Evolutionary conservation across 805 yeast species (phyloP).

Genomic region (Yarrowia yakushimensis): DNA sequence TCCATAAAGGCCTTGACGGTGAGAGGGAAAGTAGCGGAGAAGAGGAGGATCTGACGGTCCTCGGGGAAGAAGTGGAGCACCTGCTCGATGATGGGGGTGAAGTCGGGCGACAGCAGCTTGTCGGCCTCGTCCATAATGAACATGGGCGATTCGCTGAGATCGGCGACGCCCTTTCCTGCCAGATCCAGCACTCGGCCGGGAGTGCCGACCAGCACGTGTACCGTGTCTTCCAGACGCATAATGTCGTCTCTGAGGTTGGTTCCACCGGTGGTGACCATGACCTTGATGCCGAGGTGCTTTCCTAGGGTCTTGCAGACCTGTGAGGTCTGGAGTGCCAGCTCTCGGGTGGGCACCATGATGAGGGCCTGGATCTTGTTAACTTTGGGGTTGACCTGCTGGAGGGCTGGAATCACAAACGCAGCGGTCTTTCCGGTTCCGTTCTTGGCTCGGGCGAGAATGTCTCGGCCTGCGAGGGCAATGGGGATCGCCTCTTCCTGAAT

Average conservation of each 20-base stretch:
- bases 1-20: slow-evolving; percentile 92
- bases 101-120: slow-evolving; percentile 89
- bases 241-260: slow-evolving; percentile 92
- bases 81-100: slow-evolving; percentile 81
- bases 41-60: slow-evolving; percentile 77
- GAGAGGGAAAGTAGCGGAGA: slow-evolving; percentile 94
- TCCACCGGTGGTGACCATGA: slow-evolving; percentile 99
- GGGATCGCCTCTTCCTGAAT: slow-evolving; percentile 98
- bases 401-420: slow-evolving; percentile 89
- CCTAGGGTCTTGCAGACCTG: slow-evolving; percentile 96
- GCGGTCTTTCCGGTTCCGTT: slow-evolving; percentile 99
- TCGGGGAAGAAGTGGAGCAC: slow-evolving; percentile 76
- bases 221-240: slow-evolving; percentile 85
- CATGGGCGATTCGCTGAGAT: slow-evolving; percentile 77
- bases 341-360: slow-evolving; percentile 95
- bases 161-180: slow-evolving; percentile 83
- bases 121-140: slow-evolving; percentile 99
- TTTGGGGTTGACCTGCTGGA: slow-evolving; percentile 85
- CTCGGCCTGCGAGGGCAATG: slow-evolving; percentile 91
- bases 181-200: slow-evolving; percentile 96
- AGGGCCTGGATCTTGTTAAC: slow-evolving; percentile 82
- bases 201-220: slow-evolving; percentile 92
- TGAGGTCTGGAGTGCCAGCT: slow-evolving; percentile 93
- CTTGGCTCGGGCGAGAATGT: slow-evolving; percentile 94
- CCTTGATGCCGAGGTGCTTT: slow-evolving; percentile 84